Base-by-base conservation (phyloP, 345 rosid species). In the Leavenworthia alabamica region DNA sequence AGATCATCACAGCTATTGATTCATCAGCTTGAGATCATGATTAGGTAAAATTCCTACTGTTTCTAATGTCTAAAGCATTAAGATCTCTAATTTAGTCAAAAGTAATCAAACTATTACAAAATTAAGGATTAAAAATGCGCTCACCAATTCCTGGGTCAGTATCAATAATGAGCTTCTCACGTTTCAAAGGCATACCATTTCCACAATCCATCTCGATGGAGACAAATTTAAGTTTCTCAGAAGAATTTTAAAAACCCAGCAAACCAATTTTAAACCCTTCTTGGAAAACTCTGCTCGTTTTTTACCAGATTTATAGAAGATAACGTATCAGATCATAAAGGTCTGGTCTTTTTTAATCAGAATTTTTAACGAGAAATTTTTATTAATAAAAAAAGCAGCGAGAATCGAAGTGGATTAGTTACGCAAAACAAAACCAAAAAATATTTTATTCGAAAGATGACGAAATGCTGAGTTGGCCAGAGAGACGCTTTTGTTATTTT, bases 91-190 rank as follows among this genome's bases (percentile, higher is more conserved):
- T 20, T 20, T 20, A 20, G 22, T 20, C 22, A 20, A 20, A 20
- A 20, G 22, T 20, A 20, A 20, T 20, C 3, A 48, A 48, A 50
- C 13, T 36, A 23, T n/a, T n/a, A 65, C 33, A n/a, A 42, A 43
- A 6, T 23, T 2, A 3, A 0, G 7, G 26, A 16, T 4, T 29
- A 12, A 53, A 32, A 56, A 58, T n/a, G n/a, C n/a, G 70, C 86
- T 78, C 31, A 93, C 99, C 99, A 62, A 93, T 93, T 44, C 97
- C 97, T 5, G 99, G 99, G 69, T 93, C 99, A 16, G 99, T 93
- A 62, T 93, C 99, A 60, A 93, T 93, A 57, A 93, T 79, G 88
- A 93, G 78, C 88, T 89, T 85, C 56, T 74, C 76, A 54, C 74
- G 73, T 32, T 70, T 56, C 16, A 55, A 32, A 23, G 64, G 27